These are phyloP conservation scores for Pseudogymnoascus verrucosus DNA, from an alignment of 2,329 filamentous ascomycete species.

Conservation along the genomic window DNA sequence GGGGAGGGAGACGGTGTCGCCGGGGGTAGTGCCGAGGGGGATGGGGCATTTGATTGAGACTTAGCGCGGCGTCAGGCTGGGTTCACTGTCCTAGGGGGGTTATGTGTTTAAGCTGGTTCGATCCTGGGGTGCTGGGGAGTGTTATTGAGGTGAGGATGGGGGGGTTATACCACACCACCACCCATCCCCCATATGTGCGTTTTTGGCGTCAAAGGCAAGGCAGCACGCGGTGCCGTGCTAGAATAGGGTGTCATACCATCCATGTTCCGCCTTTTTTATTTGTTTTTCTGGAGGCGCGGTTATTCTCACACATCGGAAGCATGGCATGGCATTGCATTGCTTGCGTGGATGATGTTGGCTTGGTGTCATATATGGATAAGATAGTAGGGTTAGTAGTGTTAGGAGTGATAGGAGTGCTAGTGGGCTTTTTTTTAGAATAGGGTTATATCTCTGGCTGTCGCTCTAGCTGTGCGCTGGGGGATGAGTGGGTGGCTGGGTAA, in stretches of 20 bases:
- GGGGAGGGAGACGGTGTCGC: conserved; percentile 2
- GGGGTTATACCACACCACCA: not conserved
- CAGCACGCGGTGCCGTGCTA: not conserved
- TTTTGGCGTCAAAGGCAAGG: not conserved
- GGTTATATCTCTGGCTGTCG: not conserved
- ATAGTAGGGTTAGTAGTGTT: not conserved
- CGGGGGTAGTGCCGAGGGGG: not conserved
- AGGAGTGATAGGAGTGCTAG: not conserved
- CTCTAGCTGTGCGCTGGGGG: not conserved
- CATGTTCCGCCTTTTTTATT: not conserved
- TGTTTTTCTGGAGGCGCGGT: not conserved
- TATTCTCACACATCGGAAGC: not conserved
- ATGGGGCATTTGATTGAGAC: conserved; percentile 10
- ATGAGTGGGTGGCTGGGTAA: not conserved
- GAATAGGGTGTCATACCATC: not conserved
- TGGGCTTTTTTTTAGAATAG: not conserved
- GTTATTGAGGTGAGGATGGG: not conserved
- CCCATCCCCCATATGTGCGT: not conserved
- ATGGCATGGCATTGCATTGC: not conserved
- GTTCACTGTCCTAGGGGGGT: too few species aligned
- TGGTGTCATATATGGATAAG: not conserved
- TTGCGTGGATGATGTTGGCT: not conserved
- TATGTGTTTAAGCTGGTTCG: not conserved
- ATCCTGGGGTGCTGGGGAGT: not conserved
- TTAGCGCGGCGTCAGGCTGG: not conserved